These are phyloP conservation scores for Leccinum ochraceum DNA, from an alignment of 768 basidiomycete species.

Conservation along the genomic window DNA sequence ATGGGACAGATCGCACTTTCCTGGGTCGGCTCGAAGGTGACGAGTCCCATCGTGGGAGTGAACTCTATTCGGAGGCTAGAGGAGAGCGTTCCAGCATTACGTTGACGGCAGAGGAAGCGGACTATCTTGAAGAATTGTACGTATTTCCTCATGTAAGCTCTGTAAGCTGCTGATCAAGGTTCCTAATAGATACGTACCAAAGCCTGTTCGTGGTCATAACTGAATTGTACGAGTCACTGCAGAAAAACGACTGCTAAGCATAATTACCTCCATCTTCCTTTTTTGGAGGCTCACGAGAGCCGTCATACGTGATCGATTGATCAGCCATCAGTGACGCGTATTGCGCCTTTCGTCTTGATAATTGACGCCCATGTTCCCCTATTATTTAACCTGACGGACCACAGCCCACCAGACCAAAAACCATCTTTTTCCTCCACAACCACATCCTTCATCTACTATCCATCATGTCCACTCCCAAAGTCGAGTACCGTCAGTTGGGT, in stretches of 20 bases:
- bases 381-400: conserved; percentile 5
- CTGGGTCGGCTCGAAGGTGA: conserved; percentile 43
- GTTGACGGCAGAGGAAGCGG: conserved; percentile 32
- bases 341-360: too few relatives aligned
- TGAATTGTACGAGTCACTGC: neutral
- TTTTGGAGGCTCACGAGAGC: too few relatives aligned
- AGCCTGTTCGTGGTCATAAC: conserved; percentile 19
- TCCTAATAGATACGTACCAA: conserved; percentile 20
- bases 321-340: too few relatives aligned
- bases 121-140: conserved; percentile 30
- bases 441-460: conserved; percentile 24
- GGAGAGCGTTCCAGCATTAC: conserved; percentile 28
- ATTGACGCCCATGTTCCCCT: conserved; percentile 2
- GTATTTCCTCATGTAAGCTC: neutral
- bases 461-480: conserved; percentile 17
- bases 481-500: conserved; percentile 34
- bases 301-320: too few relatives aligned
- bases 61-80: conserved; percentile 36
- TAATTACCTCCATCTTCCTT: too few relatives aligned
- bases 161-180: too few relatives aligned
- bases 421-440: too few relatives aligned
- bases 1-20: conserved; percentile 51
- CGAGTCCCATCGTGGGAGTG: conserved; percentile 46
- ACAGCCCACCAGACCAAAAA: too few relatives aligned
- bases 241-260: too few relatives aligned